Evolutionary conservation across 805 yeast genomes (phyloP), one percentile per base, ranked within the genome.

Genomic region (Danielozyma ontarioensis): DNA sequence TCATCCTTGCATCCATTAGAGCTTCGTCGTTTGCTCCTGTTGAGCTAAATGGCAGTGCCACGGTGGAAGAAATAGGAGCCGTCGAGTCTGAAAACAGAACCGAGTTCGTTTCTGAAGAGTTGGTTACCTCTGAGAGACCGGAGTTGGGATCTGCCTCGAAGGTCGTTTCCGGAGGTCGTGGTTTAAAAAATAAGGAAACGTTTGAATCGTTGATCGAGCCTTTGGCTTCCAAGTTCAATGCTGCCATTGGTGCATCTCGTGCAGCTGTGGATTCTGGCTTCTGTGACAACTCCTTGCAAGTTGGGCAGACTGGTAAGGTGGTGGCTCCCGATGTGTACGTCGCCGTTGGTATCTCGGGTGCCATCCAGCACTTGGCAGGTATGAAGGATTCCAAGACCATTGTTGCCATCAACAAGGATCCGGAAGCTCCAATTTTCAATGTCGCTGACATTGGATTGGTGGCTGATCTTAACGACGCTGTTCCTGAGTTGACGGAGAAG

Each of bases 211-310:
- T 86, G 37, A 68, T 93, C 34, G 76, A 72, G 46, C 97, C 98
- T 32, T 68, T 90, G 44, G 97, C 97, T 5, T 79, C 77, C 37
- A 72, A 83, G 39, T 65, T 90, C 38, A 74, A 79, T 36, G 98
- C 97, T 2, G 97, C 95, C 34, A 82, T 90, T 31, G 98, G 98
- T 51, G 97, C 97, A 3, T 86, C 96, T 5, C 80, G 98, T 59
- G 97, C 97, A 13, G 98, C 97, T 22, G 98, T 93, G 16, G 98
- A 90, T 62, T 73, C 94, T 28, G 97, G 97, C 0, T 88, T 76
- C 57, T 88, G 95, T 54, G 97, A 93, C 55, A 93, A 90, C 65
- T 88, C 97, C 6, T 72, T 90, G 49, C 98, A 90, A 64, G 89
- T 90, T 41, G 98, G 98, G 35, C 98, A 90, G 65, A 90, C 98